Base-by-base conservation (phyloP, 2,329 filamentous ascomycete genomes). In the Scedosporium dehoogii region DNA sequence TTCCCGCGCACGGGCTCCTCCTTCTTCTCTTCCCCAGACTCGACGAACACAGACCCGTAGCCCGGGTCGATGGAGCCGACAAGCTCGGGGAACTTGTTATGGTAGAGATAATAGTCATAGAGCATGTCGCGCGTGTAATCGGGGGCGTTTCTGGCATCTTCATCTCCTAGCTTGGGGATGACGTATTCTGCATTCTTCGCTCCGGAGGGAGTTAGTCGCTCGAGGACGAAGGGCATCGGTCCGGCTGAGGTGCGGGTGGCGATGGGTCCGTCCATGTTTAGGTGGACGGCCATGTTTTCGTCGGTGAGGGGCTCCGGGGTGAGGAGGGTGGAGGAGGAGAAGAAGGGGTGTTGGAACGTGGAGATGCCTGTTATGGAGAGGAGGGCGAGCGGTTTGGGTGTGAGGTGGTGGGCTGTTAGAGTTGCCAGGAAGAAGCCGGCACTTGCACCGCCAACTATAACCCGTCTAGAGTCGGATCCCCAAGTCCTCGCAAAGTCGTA, bases 281-380 rank as follows among this genome's bases (percentile, higher is more conserved):
- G 66, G 60, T 67, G 64, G 1, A 65, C 61, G 3, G 63, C 66
- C 58, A 73, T 66, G 12, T 69, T 67, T 1, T 65, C 62, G 27
- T 69, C 66, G 1, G 60, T 29, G 27, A 73, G 69, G 16, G 68
- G 70, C 6, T 71, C 68, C 0, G 70, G 67, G 1, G 67, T 67
- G 23, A 71, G 65, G 1, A 72, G 68, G 0, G 64, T 65, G 6
- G 73, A 75, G 1, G 72, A 74, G 64, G 69, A 70, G 67, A 73
- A 75, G 67, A 74, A 74, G 4, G 61, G 63, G 58, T 75, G 73
- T 25, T 67, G 70, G 62, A 74, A 74, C 7, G 73, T 73, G 57
- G 70, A 68, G 64, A 75, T 74, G 33, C 73, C 73, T 1, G 68
- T 69, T 64, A 74, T 72, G 63, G 70, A 72, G 33, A 75, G 65